Evolutionary conservation across 768 basidiomycete genomes (phyloP).

Genomic region (Pholiota conissans): DNA sequence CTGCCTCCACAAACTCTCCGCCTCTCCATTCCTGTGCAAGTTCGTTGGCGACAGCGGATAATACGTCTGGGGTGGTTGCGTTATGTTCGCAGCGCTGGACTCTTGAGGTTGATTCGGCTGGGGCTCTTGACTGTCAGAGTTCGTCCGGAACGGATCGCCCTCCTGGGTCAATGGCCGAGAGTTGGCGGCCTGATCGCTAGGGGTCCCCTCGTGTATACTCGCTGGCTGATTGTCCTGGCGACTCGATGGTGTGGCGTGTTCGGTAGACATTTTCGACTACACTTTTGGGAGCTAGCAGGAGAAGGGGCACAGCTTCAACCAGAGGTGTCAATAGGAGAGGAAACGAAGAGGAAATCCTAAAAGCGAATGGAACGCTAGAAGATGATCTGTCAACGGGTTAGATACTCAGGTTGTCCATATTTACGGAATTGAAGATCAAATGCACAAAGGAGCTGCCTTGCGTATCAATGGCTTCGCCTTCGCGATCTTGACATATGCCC

Average conservation of each 20-base stretch:
- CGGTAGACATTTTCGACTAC: slow-evolving; percentile 1
- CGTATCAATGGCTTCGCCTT: not conserved
- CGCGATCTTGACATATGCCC: not conserved
- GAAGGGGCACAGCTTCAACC: not conserved
- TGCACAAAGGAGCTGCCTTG: not conserved
- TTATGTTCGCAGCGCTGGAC: not conserved
- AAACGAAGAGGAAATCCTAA: not conserved
- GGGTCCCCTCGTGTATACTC: slow-evolving; percentile 1
- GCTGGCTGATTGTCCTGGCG: not conserved
- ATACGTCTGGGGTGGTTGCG: not conserved
- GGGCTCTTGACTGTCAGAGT: not conserved
- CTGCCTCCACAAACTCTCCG: not conserved
- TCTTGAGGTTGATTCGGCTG: not conserved
- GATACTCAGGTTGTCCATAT: not conserved
- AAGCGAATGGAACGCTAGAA: not conserved
- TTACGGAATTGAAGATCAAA: not conserved
- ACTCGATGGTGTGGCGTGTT: not conserved
- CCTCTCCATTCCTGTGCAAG: not conserved
- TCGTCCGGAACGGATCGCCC: not conserved
- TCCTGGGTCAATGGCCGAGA: not conserved
- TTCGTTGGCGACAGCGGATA: not conserved
- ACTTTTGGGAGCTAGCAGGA: not conserved
- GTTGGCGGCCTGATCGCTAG: not conserved
- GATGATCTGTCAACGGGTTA: not conserved
- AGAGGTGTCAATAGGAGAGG: not conserved